Base-by-base conservation (phyloP, 1,284 basidiomycete genomes). In the Apiotrichum siamense region DNA sequence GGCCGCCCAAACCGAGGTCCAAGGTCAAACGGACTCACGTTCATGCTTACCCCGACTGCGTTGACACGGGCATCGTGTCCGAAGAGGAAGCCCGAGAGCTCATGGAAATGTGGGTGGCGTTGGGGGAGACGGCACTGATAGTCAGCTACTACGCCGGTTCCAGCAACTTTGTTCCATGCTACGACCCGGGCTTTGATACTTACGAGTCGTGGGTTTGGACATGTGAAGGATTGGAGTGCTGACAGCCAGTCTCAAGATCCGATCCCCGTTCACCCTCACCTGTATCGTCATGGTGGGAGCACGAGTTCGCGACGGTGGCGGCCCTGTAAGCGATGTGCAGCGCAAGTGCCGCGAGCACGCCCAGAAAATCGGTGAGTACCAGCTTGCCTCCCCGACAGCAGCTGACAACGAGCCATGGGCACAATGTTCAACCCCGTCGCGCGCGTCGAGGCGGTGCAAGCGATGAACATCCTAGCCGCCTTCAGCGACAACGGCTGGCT, bases 401-500 rank as follows among this genome's bases (percentile, higher is more conserved):
- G 25, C 52, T 13, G 24, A 36, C 10, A 25, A 6, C 17, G 38
- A 62, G 88, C 88, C 15, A 83, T 85, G 44, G 85, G 85, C 20
- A 89, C 88, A 4, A 77, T 94, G 26, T 93, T 92, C 69, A 81
- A 86, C 3, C 86, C 87, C 5, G 88, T 92, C 13, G 78, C 81
- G 49, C 79, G 87, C 37, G 79, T 83, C 54, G 90, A 94, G 72
- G 87, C 87, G 5, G 83, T 93, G 21, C 90, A 91, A 67, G 85
- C 88, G 13, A 92, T 90, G 87, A 85, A 86, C 49, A 77, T 92
- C 44, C 83, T 92, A 15, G 86, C 89, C 23, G 88, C 88, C 7
- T 93, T 89, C 85, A 88, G 86, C 13, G 87, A 91, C 60, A 87
- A 88, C 61, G 89, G 88, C 2, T 94, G 90, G 90, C 73, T 93